Conservation (phyloP, 2,329 filamentous ascomycete genomes). For the Fonsecaea nubica region DNA sequence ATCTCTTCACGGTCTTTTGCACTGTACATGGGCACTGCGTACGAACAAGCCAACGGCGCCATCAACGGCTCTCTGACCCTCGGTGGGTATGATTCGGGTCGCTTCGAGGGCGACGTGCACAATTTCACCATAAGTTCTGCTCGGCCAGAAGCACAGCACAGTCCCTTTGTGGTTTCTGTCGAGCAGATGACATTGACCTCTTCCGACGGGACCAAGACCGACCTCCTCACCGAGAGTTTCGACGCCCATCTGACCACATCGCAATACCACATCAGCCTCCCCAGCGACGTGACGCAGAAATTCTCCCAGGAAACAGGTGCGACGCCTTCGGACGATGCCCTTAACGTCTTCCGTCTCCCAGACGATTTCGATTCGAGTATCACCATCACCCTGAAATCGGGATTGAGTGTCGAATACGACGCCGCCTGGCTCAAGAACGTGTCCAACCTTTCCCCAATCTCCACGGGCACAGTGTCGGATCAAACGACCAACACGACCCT, state of each 20-base stretch:
- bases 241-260: slow-evolving; percentile 52
- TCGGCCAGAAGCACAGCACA: slow-evolving; percentile 41
- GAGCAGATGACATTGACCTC: slow-evolving; percentile 49
- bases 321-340: slow-evolving; percentile 23
- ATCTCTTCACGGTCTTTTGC: slow-evolving; percentile 52
- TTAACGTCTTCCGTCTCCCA: slow-evolving; percentile 46
- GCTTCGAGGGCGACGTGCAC: slow-evolving; percentile 48
- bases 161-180: slow-evolving; percentile 49
- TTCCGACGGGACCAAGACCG: slow-evolving; percentile 28
- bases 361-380: slow-evolving; percentile 49
- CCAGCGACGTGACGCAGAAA: slow-evolving; percentile 50
- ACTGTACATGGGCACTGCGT: slow-evolving; percentile 52
- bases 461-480: slow-evolving; percentile 36
- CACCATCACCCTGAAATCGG: slow-evolving; percentile 50
- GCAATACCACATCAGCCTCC: slow-evolving; percentile 51
- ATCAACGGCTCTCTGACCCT: slow-evolving; percentile 53
- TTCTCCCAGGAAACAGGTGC: slow-evolving; percentile 48
- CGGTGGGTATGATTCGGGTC: slow-evolving; percentile 54
- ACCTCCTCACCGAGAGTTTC: slow-evolving; percentile 45
- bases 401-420: slow-evolving; percentile 50
- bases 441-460: slow-evolving; percentile 40
- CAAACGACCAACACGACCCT: slow-evolving; percentile 37
- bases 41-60: slow-evolving; percentile 49
- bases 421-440: slow-evolving; percentile 46
- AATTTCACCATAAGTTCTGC: slow-evolving; percentile 39